phyloP scores from a whole-genome alignment of 306 rosid species.

The Rosa multiflora region DNA sequence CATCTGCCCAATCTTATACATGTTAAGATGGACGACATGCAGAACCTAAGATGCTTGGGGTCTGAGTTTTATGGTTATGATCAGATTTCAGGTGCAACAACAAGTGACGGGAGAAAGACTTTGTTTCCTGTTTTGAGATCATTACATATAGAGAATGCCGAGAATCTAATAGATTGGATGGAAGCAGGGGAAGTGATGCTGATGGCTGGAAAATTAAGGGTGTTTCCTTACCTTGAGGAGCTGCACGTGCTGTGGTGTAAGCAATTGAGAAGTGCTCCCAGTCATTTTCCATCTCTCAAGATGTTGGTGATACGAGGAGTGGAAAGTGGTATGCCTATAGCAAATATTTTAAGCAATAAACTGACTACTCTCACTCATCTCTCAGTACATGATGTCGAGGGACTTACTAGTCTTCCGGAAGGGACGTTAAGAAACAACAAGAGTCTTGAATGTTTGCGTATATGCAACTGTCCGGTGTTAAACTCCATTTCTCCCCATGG shows the following conservation, averaged over 20 bases:
- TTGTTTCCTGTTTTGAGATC: not conserved
- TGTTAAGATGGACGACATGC: not conserved
- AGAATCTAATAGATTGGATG: not conserved
- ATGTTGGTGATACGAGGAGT: not conserved
- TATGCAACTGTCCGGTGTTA: not conserved
- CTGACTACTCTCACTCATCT: not conserved
- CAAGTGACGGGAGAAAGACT: not conserved
- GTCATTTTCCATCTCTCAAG: not conserved
- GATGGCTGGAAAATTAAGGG: not conserved
- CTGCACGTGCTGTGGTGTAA: accelerated
- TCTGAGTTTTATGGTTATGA: not conserved
- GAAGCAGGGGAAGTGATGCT: not conserved
- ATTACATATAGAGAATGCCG: not conserved
- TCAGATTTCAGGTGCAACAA: not conserved
- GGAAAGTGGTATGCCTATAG: not conserved
- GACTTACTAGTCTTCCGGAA: not conserved
- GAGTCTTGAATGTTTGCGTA: not conserved
- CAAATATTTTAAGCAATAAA: not conserved
- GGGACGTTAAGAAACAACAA: not conserved
- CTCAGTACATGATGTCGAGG: not conserved
- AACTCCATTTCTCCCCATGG: not conserved
- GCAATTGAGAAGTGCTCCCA: not conserved
- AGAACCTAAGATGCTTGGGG: not conserved
- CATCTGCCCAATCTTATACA: not conserved
- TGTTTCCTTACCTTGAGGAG: not conserved